Base-by-base conservation (phyloP, 352 stramenopile genomes). In the Plasmopara viticola region DNA sequence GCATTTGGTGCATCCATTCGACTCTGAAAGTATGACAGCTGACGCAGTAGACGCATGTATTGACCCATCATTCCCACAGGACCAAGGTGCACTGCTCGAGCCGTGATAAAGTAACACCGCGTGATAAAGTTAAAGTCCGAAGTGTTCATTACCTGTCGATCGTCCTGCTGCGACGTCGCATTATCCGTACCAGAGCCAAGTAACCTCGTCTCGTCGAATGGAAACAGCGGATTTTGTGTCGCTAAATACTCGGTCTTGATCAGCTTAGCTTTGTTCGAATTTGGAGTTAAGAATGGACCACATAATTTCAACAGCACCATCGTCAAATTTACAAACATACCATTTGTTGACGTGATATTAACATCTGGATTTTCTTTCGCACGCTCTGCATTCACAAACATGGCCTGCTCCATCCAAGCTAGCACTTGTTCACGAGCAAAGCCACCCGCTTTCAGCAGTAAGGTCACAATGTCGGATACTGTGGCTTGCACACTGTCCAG, bases 101-200 rank as follows among this genome's bases (percentile, higher is more conserved):
- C 91, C 10, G 88, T 95, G 40, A 97, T 81, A 62, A 98, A 99
- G 63, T 98, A 98, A 57, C 87, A 97, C 35, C 96, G 80, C 9
- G 96, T 96, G 64, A 98, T 96, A 62, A 99, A 98, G 58, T 93
- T 96, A 66, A 97, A 98, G 25, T 96, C 64, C 2, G 54, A 55
- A 0, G 56, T 43, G n/a, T 58, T 58, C 8, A 33, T 46, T 2
- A 43, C 17, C 14, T 68, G 51, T 13, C 66, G 55, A 56, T 70
- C 57, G 7, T 76, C 51, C 31, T 68, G 53, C 12, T 55, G 44
- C 1, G 41, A 14, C 28, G 28, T 35, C 25, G 48, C 25, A 47
- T 53, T 42, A 14, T 56, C 35, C 56, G 49, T 40, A 37, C 39
- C 59, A 30, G 42, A 18, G 5, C 62, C 64, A 1, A 88, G 46